Evolutionary conservation across 169 alveolate genomes (phyloP).

Genomic region (Cryptosporidium muris): DNA sequence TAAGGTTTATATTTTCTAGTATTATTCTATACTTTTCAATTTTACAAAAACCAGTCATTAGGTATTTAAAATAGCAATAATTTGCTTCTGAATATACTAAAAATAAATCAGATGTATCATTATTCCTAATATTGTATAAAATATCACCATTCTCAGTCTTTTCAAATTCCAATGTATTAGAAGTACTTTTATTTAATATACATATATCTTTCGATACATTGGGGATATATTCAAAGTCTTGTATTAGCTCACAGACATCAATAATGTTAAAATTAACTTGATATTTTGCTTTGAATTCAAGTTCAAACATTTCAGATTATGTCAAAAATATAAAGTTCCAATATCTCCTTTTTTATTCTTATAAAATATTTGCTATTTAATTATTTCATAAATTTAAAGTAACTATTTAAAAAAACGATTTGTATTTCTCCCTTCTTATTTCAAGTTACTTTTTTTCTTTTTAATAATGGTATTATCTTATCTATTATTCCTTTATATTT

Average conservation of each 20-base stretch:
- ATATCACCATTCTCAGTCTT: neutral
- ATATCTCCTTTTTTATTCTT: neutral
- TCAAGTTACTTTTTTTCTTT: slow-evolving; percentile 4
- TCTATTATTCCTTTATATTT: neutral
- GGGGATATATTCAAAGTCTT: neutral
- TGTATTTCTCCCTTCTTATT: neutral
- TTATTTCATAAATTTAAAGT: neutral
- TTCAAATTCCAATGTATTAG: neutral
- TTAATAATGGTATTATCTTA: neutral
- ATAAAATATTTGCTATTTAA: neutral
- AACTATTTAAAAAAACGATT: neutral
- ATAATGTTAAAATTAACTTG: slow-evolving; percentile 5
- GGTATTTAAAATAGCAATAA: neutral
- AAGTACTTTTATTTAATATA: neutral
- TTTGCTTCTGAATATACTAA: neutral
- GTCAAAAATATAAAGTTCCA: slow-evolving; percentile 2
- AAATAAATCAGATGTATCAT: no score
- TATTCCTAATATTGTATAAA: neutral
- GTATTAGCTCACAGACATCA: neutral
- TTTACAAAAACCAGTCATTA: slow-evolving; percentile 22
- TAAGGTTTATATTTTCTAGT: neutral
- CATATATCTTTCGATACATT: neutral
- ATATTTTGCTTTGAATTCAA: neutral
- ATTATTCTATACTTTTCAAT: neutral
- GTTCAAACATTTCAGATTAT: neutral